Percentiles rank a stretch among this genome's conserved stretches.
Evolutionary conservation across 257 asterid species (phyloP).

Genomic region (Lycium barbarum): DNA sequence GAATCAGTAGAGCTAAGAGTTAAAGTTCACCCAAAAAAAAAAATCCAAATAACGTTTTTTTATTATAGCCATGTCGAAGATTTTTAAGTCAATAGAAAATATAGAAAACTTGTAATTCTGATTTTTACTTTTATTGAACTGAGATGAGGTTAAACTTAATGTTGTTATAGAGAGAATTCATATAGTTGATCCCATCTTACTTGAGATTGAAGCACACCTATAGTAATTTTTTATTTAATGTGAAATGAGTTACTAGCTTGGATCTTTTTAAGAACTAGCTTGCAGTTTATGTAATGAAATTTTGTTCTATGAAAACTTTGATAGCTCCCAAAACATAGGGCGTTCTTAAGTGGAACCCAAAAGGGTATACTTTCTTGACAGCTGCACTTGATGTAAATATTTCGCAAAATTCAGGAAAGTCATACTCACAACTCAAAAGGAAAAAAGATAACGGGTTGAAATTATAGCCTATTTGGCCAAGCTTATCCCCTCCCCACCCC

Average conservation of each 20-base stretch:
- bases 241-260: background rate
- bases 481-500: no score
- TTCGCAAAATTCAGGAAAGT: no score
- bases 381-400: no score
- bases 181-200: background rate
- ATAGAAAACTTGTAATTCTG: background rate
- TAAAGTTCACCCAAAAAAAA: background rate
- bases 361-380: background rate
- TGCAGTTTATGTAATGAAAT: background rate
- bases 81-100: background rate
- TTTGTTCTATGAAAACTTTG: background rate
- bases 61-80: background rate
- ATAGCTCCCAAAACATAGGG: background rate
- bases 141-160: background rate
- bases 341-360: background rate
- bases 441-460: no score
- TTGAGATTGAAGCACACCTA: background rate
- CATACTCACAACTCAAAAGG: no score
- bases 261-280: background rate
- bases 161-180: background rate
- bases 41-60: no score
- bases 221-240: no score
- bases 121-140: background rate
- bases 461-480: no score
- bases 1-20: constrained; percentile 6